These are phyloP conservation scores for Rhododendron griersonianum DNA, from an alignment of 148 eudicot species.

Conservation along the genomic window DNA sequence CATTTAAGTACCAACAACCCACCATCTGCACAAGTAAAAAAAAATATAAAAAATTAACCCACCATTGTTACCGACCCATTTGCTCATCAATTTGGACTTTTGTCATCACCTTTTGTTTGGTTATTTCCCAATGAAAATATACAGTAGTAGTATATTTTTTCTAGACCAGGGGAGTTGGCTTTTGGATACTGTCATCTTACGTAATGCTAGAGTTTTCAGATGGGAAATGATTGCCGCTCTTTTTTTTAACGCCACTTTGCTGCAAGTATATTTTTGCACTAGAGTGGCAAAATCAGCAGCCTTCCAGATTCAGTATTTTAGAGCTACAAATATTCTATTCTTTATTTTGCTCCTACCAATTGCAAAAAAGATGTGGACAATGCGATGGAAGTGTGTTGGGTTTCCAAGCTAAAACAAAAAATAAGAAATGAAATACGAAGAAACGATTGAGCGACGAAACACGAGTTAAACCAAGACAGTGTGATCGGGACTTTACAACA, in stretches of 20 bases:
- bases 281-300: too few species aligned
- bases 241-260: too few species aligned
- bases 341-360: background rate
- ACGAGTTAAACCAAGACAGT: background rate
- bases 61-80: background rate
- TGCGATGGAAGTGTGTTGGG: background rate
- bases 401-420: background rate
- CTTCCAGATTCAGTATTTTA: too few species aligned
- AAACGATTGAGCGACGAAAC: background rate
- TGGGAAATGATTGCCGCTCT: too few species aligned
- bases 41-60: background rate
- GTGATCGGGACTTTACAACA: background rate
- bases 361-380: background rate
- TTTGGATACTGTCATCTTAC: background rate
- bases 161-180: background rate
- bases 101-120: background rate
- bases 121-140: background rate
- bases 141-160: background rate
- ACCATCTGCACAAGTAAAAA: background rate
- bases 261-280: too few species aligned
- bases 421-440: background rate
- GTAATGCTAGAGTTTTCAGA: background rate
- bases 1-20: slow-evolving; percentile 5
- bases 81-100: slow-evolving; percentile 5
- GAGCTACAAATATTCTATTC: background rate